phyloP scores from a whole-genome alignment of 2,329 filamentous ascomycete species.

The Rhinocladiella mackenziei region DNA sequence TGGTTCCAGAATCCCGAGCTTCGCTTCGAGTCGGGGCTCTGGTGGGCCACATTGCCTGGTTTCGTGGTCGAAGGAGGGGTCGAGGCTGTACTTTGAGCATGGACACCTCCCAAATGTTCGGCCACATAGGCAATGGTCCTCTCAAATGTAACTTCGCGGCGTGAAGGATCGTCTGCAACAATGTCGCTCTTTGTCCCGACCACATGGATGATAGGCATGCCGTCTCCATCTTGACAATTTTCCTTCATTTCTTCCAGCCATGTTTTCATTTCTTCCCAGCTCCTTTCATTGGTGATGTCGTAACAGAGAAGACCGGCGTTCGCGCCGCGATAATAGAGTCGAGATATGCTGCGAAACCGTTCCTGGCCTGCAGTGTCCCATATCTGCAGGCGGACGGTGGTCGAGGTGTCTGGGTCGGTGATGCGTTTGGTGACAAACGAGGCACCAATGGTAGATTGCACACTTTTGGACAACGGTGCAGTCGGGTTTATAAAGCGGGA shows the following conservation, averaged over 20 bases:
- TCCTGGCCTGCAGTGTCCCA: slow-evolving; percentile 98
- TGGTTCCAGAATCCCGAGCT: slow-evolving; percentile 67
- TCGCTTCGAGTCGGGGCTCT: slow-evolving; percentile 43
- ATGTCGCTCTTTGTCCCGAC: slow-evolving; percentile 93
- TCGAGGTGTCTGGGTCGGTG: slow-evolving; percentile 78
- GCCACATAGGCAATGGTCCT: slow-evolving; percentile 93
- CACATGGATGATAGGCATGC: slow-evolving; percentile 68
- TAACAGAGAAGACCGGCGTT: slow-evolving; percentile 94
- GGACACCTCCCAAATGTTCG: slow-evolving; percentile 60
- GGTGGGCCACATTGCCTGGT: slow-evolving; percentile 31
- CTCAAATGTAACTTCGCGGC: slow-evolving; percentile 85
- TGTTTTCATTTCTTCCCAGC: slow-evolving; percentile 85
- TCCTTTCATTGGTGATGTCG: slow-evolving; percentile 80
- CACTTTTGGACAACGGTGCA: slow-evolving; percentile 37
- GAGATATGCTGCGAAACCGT: slow-evolving; percentile 88
- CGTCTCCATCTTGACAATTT: slow-evolving; percentile 58
- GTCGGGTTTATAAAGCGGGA: slow-evolving; percentile 48
- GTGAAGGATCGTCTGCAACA: slow-evolving; percentile 74
- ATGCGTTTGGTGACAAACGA: slow-evolving; percentile 77
- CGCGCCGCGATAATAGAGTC: slow-evolving; percentile 92
- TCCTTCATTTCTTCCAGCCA: slow-evolving; percentile 83
- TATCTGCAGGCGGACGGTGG: slow-evolving; percentile 84
- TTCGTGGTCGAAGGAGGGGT: slow-evolving; percentile 61
- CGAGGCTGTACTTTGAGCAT: slow-evolving; percentile 61
- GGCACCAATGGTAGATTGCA: slow-evolving; percentile 67